Evolutionary conservation across 306 rosid genomes (phyloP).

Genomic region (Cicer chorassanicum): DNA sequence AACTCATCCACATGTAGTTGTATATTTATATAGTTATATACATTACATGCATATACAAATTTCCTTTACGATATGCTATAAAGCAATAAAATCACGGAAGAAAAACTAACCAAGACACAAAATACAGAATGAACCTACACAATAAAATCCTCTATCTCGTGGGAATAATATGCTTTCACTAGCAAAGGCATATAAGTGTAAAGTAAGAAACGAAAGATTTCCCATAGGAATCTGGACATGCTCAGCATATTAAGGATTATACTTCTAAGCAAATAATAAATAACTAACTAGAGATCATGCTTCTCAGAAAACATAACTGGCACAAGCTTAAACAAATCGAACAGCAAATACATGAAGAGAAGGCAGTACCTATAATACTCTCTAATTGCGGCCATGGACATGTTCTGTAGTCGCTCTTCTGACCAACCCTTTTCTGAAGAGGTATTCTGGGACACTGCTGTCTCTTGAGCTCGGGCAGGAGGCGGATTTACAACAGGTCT

Average conservation of each 20-base stretch:
- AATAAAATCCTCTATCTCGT: neutral
- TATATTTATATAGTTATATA: too few relatives aligned
- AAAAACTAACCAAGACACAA: neutral
- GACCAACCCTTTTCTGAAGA: slow-evolving; percentile 48
- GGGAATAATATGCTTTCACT: neutral
- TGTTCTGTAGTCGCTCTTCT: slow-evolving; percentile 60
- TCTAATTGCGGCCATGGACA: slow-evolving; percentile 76
- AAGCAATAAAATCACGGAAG: neutral
- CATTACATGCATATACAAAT: too few relatives aligned
- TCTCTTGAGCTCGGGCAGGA: slow-evolving; percentile 54
- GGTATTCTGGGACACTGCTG: slow-evolving; percentile 48
- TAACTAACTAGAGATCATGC: neutral
- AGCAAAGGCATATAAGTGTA: neutral
- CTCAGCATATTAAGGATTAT: slow-evolving; percentile 1
- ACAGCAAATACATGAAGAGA: slow-evolving; percentile 20
- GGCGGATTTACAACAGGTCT: slow-evolving; percentile 56
- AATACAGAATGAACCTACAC: neutral
- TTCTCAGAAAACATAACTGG: slow-evolving; percentile 9
- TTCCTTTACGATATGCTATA: neutral
- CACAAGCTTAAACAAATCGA: slow-evolving; percentile 24
- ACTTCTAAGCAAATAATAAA: slow-evolving; percentile 14
- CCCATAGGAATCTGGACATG: neutral
- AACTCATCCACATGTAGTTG: too few relatives aligned
- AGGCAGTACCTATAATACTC: slow-evolving; percentile 80
- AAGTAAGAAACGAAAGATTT: neutral